Base-by-base conservation (phyloP, 176 grass and related monocot genomes). In the Themeda triandra region DNA sequence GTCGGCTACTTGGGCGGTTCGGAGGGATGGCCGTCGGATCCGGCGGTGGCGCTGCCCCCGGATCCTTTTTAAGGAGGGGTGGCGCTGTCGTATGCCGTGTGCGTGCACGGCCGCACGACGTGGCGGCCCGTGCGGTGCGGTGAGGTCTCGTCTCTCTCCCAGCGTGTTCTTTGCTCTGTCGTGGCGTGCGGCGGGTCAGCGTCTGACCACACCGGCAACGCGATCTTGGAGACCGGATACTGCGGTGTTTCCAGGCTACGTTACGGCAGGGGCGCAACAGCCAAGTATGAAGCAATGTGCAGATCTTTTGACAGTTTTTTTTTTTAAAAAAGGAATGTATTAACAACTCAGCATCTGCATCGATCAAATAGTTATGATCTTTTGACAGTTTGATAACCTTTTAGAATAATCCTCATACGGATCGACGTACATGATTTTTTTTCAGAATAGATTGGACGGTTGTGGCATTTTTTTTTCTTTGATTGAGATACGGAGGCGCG, bases 21-120 rank as follows among this genome's bases (percentile, higher is more conserved):
- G 24, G 40, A 25, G 33, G 6, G 37, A 8, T 2, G 33, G 81
- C 81, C 75, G 67, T 79, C 68, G 58, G 81, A 79, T 78, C 58
- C 17, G 51, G 42, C 44, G 41, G 60, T 51, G 48, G 46, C 69
- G 69, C n/a, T 28, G 69, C 33, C 23, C 18, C 68, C 6, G 15
- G 63, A 70, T 60, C 19, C 71, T 6, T 73, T 58, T 73, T 62
- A 70, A 2, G 69, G 69, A 41, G 8, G 59, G 80, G 2, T 24
- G 59, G 49, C 13, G 71, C 15, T 74, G 78, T 63, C 15, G 58
- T 60, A 60, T 66, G 70, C 32, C 37, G 85, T 66, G 70, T 75
- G 79, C 74, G 85, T 77, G 78, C 71, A 65, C 78, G 85, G 49
- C 54, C 48, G 23, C 51, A 24, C 36, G 71, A 87, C 79, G 85